Percentiles rank a stretch among this genome's conserved stretches.
These are phyloP conservation scores for Viola pubescens DNA, from an alignment of 441 rosid species.

Conservation along the genomic window DNA sequence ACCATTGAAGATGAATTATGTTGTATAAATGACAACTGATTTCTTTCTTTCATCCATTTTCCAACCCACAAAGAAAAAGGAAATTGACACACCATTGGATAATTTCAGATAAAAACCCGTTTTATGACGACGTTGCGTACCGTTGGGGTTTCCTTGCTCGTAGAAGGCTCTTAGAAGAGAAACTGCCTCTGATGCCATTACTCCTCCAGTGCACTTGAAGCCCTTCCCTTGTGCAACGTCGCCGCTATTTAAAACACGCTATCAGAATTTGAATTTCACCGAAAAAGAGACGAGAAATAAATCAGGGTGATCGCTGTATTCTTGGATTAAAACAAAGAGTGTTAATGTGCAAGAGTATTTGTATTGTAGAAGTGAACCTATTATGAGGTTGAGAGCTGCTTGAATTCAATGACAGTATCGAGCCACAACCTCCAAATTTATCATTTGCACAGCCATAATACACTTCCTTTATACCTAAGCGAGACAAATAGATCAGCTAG, in stretches of 20 bases:
- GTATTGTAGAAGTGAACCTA: slow-evolving; percentile 25
- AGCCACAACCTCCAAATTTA: slow-evolving; percentile 90
- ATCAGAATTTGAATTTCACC: slow-evolving; percentile 1
- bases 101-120: too few relatives aligned
- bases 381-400: slow-evolving; percentile 22
- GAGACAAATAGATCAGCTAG: neutral
- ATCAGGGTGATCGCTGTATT: neutral
- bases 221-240: slow-evolving; percentile 32
- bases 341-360: too few relatives aligned
- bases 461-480: slow-evolving; percentile 59
- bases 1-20: neutral
- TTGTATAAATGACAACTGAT: neutral
- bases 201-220: slow-evolving; percentile 60
- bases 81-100: neutral
- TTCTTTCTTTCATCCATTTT: neutral
- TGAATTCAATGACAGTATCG: slow-evolving; percentile 55
- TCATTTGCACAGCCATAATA: slow-evolving; percentile 76
- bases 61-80: neutral
- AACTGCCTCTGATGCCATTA: slow-evolving; percentile 65
- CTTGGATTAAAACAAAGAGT: too few relatives aligned
- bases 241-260: slow-evolving; percentile 21
- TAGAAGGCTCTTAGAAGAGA: slow-evolving; percentile 62
- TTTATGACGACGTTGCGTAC: slow-evolving; percentile 22
- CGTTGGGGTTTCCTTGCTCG: slow-evolving; percentile 79
- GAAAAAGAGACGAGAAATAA: neutral